Percentiles rank a stretch among this genome's conserved stretches.
Conservation (phyloP, 768 basidiomycete genomes). For the Hericium rajendrae region DNA sequence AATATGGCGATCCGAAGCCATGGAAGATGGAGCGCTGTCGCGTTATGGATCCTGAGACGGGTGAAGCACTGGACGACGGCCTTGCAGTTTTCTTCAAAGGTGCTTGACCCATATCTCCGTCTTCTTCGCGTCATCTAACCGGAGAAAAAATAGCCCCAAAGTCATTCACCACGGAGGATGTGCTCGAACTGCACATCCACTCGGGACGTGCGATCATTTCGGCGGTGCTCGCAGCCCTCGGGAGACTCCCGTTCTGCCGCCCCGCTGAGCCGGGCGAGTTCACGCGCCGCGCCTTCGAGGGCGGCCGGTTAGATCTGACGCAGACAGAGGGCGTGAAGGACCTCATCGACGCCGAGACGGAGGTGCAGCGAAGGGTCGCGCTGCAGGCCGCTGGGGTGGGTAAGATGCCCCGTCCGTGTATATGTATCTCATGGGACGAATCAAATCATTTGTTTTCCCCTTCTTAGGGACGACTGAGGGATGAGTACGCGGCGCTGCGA, state of each 20-base stretch:
- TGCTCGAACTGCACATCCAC: slow-evolving; percentile 79
- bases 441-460: too few species aligned
- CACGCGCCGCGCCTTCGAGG: slow-evolving; percentile 73
- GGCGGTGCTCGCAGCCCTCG: slow-evolving; percentile 56
- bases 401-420: slow-evolving; percentile 10
- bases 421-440: not conserved
- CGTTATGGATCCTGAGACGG: slow-evolving; percentile 51
- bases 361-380: slow-evolving; percentile 68
- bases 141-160: slow-evolving; percentile 42
- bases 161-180: slow-evolving; percentile 79
- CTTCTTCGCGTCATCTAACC: not conserved
- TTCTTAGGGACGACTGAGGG: too few species aligned
- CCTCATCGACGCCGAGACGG: slow-evolving; percentile 83
- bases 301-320: slow-evolving; percentile 76
- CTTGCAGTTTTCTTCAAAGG: slow-evolving; percentile 78
- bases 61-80: slow-evolving; percentile 66
- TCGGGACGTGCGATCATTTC: slow-evolving; percentile 76
- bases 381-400: slow-evolving; percentile 58
- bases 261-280: slow-evolving; percentile 86
- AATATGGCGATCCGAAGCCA: slow-evolving; percentile 32
- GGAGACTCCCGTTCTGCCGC: slow-evolving; percentile 51
- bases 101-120: slow-evolving; percentile 15
- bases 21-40: slow-evolving; percentile 65
- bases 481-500: too few species aligned
- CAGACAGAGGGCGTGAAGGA: slow-evolving; percentile 86